phyloP scores from a whole-genome alignment of 352 stramenopile genomes.

The Phytophthora chlamydospora region DNA sequence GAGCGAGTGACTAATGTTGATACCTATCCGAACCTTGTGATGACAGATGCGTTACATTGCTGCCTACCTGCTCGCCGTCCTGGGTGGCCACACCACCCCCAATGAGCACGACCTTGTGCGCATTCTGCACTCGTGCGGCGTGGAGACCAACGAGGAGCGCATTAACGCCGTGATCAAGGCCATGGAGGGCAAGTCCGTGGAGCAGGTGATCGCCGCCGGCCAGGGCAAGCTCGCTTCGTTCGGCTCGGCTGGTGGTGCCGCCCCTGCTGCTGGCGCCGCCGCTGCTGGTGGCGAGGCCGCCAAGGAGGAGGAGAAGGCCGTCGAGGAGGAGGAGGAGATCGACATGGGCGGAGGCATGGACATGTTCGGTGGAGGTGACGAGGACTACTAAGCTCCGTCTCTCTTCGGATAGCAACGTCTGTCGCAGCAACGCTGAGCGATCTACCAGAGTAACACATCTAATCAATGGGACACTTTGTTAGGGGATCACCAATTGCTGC shows the following conservation, averaged over 20 bases:
- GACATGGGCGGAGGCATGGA: conserved; percentile 88
- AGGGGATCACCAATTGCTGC: conserved; percentile 24
- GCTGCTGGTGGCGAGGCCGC: conserved; percentile 52
- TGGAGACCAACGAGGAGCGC: conserved; percentile 84
- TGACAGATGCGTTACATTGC: conserved; percentile 96
- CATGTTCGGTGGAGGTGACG: conserved; percentile 85
- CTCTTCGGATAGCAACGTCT: conserved; percentile 10
- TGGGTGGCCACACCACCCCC: conserved; percentile 92
- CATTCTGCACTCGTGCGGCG: conserved; percentile 91
- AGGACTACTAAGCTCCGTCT: conserved; percentile 80
- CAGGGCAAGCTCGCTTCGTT: conserved; percentile 86
- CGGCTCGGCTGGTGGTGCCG: conserved; percentile 62
- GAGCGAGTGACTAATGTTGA: conserved; percentile 17
- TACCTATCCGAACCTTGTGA: background rate
- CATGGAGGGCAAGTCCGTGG: conserved; percentile 83
- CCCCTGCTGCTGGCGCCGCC: conserved; percentile 54
- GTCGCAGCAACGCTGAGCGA: conserved; percentile 6
- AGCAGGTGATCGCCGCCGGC: conserved; percentile 84
- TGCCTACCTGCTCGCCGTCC: conserved; percentile 95
- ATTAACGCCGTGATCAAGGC: conserved; percentile 79
- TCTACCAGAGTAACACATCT: conserved; percentile 61
- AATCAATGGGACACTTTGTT: conserved; percentile 84
- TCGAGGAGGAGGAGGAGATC: conserved; percentile 87
- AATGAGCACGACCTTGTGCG: conserved; percentile 91
- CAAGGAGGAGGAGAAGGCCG: conserved; percentile 69